A percentile compares a stretch with the other conserved stretches of the same genome.
These are phyloP conservation scores for Conticribra weissflogii DNA, from an alignment of 108 stramenopile species.

Conservation along the genomic window DNA sequence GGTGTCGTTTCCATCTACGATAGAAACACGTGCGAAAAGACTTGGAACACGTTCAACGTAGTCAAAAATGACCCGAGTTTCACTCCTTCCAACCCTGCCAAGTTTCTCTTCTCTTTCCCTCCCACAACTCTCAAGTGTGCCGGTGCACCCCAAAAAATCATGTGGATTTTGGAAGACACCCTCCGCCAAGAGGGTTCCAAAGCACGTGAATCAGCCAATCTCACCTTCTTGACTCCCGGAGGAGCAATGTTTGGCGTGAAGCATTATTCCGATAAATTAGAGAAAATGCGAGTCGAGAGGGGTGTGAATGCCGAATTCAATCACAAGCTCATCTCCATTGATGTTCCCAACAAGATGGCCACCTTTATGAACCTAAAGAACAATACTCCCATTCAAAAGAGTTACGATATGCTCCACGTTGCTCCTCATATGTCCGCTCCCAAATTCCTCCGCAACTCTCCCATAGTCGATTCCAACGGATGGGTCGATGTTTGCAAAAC, in stretches of 20 bases:
- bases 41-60: conserved; percentile 18
- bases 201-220: conserved; percentile 23
- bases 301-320: conserved; percentile 28
- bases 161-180: conserved; percentile 49
- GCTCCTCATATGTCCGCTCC: conserved; percentile 45
- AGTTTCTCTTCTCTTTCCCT: conserved; percentile 40
- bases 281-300: conserved; percentile 20
- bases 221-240: conserved; percentile 29
- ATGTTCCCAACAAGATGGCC: conserved; percentile 35
- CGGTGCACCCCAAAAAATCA: conserved; percentile 61
- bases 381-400: conserved; percentile 12
- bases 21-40: conserved; percentile 25
- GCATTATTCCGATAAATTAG: conserved; percentile 42
- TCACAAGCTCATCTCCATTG: conserved; percentile 29
- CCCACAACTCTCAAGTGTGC: conserved; percentile 48
- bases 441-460: conserved; percentile 20
- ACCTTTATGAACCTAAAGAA: conserved; percentile 39
- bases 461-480: conserved; percentile 30
- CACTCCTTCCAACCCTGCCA: conserved; percentile 13
- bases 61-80: conserved; percentile 11
- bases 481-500: conserved; percentile 50
- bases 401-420: conserved; percentile 52
- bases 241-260: conserved; percentile 42
- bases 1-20: conserved; percentile 47
- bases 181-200: conserved; percentile 22